Percentiles rank a stretch among this genome's conserved stretches.
Conservation (phyloP, 371 early-diverging fungal genomes). For the Rhizopus stolonifer region DNA sequence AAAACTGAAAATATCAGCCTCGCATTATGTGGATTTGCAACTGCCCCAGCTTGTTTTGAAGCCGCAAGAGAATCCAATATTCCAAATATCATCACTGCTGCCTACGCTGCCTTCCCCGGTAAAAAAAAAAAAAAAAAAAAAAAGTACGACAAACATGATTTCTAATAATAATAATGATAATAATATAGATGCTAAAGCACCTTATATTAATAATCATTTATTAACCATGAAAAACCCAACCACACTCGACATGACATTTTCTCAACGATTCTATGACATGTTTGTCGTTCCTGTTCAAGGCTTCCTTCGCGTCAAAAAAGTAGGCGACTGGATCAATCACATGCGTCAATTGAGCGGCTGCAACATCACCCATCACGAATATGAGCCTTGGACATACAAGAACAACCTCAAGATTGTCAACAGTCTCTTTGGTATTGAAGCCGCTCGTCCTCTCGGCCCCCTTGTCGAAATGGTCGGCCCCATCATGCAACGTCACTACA, state of each 20-base stretch:
- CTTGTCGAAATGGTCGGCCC: constrained; percentile 42
- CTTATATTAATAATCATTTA: constrained; percentile 24
- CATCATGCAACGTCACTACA: constrained; percentile 21
- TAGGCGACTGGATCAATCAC: background rate
- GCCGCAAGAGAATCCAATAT: constrained; percentile 12
- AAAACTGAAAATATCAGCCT: constrained; percentile 4
- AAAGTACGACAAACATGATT: background rate
- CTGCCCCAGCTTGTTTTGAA: constrained; percentile 5
- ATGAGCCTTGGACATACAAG: background rate
- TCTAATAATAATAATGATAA: no score
- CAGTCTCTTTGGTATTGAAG: constrained; percentile 24
- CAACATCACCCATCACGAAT: background rate
- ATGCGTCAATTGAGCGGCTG: background rate
- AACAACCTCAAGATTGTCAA: constrained; percentile 31
- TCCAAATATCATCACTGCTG: constrained; percentile 8
- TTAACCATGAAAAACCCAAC: constrained; percentile 9
- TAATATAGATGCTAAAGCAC: constrained; percentile 22
- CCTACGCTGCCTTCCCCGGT: constrained; percentile 12
- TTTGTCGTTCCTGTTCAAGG: constrained; percentile 11
- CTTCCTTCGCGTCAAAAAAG: background rate
- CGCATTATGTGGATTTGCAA: constrained; percentile 5
- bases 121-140: background rate
- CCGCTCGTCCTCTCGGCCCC: constrained; percentile 33
- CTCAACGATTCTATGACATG: constrained; percentile 16
- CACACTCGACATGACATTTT: constrained; percentile 10